Conservation (phyloP, 805 yeast species). For the Debaryomyces tyrocola region DNA sequence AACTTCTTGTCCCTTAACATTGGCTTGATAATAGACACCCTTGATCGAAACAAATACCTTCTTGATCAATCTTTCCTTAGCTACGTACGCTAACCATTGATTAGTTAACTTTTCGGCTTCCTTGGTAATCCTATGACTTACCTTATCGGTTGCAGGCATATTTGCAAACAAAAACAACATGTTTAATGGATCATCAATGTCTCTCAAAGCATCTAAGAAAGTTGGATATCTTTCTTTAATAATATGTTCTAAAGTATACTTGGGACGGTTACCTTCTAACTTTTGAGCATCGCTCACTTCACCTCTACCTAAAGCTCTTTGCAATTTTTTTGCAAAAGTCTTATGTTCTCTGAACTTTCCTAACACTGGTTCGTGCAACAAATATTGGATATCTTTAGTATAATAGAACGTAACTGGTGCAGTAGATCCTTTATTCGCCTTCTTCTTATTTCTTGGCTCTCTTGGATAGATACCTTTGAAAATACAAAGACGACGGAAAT, state of each 20-base stretch:
- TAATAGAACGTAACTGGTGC: slow-evolving; percentile 95
- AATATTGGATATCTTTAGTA: slow-evolving; percentile 88
- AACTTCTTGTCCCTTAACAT: slow-evolving; percentile 84
- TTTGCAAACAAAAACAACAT: slow-evolving; percentile 93
- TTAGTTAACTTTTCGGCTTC: slow-evolving; percentile 86
- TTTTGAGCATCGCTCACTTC: slow-evolving; percentile 87
- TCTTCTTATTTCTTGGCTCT: slow-evolving; percentile 92
- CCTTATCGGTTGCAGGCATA: slow-evolving; percentile 89
- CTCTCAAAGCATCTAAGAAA: slow-evolving; percentile 87
- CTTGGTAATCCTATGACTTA: slow-evolving; percentile 76
- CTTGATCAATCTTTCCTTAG: slow-evolving; percentile 75
- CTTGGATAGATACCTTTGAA: slow-evolving; percentile 98
- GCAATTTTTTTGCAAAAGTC: slow-evolving; percentile 86
- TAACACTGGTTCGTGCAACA: slow-evolving; percentile 92
- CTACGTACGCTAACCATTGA: slow-evolving; percentile 94
- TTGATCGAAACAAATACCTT: slow-evolving; percentile 95
- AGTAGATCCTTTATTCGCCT: slow-evolving; percentile 97
- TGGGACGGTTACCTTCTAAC: slow-evolving; percentile 77
- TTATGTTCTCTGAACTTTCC: slow-evolving; percentile 93
- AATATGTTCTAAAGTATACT: slow-evolving; percentile 83
- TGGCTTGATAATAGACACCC: slow-evolving; percentile 95
- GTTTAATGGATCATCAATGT: slow-evolving; percentile 91
- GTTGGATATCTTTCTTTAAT: slow-evolving; percentile 96
- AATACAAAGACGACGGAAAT: slow-evolving; percentile 94
- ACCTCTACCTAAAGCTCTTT: slow-evolving; percentile 87